phyloP scores from a whole-genome alignment of 73 alveolate genomes.

The Symbiodinium pilosum region DNA sequence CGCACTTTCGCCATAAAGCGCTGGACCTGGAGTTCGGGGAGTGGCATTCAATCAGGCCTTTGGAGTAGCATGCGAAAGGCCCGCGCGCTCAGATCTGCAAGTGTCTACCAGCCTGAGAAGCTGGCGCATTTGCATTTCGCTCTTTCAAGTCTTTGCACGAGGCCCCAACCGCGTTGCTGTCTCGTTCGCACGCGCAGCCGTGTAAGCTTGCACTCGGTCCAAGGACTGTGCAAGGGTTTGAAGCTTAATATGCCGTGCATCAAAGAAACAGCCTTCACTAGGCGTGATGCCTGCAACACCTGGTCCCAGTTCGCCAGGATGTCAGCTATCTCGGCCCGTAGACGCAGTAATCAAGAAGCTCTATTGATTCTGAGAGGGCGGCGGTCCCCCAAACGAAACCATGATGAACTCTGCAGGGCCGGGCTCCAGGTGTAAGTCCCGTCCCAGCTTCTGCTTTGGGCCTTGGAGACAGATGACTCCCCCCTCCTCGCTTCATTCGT shows the following conservation, averaged over 20 bases:
- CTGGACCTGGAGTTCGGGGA: neutral
- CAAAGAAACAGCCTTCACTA: neutral
- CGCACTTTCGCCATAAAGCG: neutral
- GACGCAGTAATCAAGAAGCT: neutral
- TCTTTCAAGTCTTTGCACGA: neutral
- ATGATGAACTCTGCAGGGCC: neutral
- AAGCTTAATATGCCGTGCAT: neutral
- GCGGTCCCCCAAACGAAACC: neutral
- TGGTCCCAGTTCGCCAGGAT: constrained; percentile 58
- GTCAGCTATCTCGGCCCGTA: constrained; percentile 24
- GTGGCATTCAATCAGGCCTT: too few species aligned
- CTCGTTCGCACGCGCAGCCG: constrained; percentile 51
- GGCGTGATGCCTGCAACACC: constrained; percentile 31
- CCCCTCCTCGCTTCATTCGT: neutral
- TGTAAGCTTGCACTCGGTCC: constrained; percentile 87
- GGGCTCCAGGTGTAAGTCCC: neutral
- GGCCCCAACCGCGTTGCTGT: neutral
- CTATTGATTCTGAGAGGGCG: neutral
- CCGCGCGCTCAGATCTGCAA: neutral
- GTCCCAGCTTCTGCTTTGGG: constrained; percentile 5
- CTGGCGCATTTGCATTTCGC: neutral
- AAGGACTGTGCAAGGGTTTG: constrained; percentile 30
- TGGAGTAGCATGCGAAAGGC: neutral
- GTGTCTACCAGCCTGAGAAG: neutral
- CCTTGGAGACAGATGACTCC: neutral